These are phyloP conservation scores for Backusella tuberculispora DNA, from an alignment of 192 early-diverging fungal species.

Conservation along the genomic window DNA sequence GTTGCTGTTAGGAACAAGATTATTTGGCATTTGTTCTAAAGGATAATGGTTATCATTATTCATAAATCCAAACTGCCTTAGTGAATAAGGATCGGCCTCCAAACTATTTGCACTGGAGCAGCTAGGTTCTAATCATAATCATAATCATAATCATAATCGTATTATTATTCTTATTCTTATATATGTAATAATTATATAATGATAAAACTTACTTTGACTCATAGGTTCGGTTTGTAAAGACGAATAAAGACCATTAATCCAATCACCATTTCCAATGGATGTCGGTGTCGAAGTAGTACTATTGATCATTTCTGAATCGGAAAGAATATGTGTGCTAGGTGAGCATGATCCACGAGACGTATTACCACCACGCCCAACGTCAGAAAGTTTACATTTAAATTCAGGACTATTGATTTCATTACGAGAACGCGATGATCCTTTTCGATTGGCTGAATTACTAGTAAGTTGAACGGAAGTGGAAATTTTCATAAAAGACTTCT, in stretches of 20 bases:
- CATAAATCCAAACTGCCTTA: conserved; percentile 29
- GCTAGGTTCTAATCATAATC: not conserved
- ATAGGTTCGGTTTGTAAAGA: conserved; percentile 15
- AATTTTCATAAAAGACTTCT: not conserved
- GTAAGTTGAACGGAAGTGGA: not conserved
- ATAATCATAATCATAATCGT: not conserved
- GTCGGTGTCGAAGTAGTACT: conserved; percentile 25
- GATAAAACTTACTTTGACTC: conserved; percentile 19
- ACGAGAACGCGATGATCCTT: conserved; percentile 12
- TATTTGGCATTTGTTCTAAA: conserved; percentile 17
- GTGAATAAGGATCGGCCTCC: conserved; percentile 25
- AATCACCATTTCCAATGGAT: conserved; percentile 30
- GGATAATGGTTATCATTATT: conserved; percentile 25
- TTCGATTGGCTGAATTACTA: not conserved
- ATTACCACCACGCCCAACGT: not conserved
- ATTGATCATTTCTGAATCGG: not conserved
- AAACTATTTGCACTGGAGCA: not conserved
- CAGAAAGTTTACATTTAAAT: conserved; percentile 8
- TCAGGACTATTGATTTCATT: conserved; percentile 16
- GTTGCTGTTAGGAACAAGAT: not conserved
- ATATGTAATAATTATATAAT: not conserved
- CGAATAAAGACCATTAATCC: conserved; percentile 40
- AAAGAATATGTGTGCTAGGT: not conserved
- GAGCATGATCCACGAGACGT: not conserved
- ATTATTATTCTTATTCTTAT: not conserved